Conservation (phyloP, 2,329 filamentous ascomycete genomes). For the Graphilbum ipis-grandicollis region DNA sequence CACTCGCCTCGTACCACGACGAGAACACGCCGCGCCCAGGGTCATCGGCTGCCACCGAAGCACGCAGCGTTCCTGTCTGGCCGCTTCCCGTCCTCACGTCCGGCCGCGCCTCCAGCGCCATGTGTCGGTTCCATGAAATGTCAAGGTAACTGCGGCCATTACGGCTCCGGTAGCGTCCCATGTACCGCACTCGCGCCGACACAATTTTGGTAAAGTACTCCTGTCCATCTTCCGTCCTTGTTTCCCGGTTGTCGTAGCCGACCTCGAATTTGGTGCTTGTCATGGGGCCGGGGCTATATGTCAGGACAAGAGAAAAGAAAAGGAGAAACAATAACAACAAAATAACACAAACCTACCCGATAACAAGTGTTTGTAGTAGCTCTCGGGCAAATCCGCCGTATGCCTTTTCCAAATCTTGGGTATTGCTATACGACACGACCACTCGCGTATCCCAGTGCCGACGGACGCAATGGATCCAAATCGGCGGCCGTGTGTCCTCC, state of each 20-base stretch:
- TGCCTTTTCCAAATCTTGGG: conserved; percentile 6
- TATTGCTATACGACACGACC: conserved; percentile 8
- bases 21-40: conserved; percentile 8
- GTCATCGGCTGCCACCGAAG: conserved; percentile 4
- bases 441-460: conserved; percentile 16
- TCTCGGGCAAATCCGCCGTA: conserved; percentile 12
- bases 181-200: conserved; percentile 7
- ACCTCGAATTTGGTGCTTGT: conserved; percentile 5
- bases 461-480: conserved; percentile 15
- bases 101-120: conserved; percentile 7
- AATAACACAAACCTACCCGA: conserved; percentile 5
- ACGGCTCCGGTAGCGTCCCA: conserved; percentile 6
- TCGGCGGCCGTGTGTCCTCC: conserved; percentile 5
- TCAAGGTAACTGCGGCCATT: conserved; percentile 10
- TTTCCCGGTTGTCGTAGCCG: conserved; percentile 3
- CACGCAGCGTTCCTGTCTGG: conserved; percentile 1
- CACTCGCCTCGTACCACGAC: conserved; percentile 15
- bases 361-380: conserved; percentile 11
- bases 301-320: background rate
- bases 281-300: conserved; percentile 1
- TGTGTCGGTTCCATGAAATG: conserved; percentile 9
- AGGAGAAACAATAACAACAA: background rate
- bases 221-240: background rate
- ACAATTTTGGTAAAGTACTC: conserved; percentile 3
- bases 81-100: background rate